A percentile compares a stretch with the other conserved stretches of the same genome.
phyloP scores from a whole-genome alignment of 116 monocot genomes.

The Thalassia testudinum region DNA sequence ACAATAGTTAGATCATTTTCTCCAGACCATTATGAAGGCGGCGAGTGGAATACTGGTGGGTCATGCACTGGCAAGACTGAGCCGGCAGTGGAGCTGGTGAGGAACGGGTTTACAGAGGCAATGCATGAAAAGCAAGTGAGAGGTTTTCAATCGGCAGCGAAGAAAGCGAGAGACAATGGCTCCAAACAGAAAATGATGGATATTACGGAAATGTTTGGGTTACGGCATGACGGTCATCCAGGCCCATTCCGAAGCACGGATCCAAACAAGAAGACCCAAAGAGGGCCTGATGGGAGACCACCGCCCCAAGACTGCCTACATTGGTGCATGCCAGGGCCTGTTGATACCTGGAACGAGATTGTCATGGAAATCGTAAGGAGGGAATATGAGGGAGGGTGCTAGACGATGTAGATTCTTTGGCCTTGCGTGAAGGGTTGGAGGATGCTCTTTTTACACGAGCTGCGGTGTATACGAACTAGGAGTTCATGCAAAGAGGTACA shows the following conservation, averaged over 20 bases:
- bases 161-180: constrained; percentile 11
- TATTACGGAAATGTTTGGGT: constrained; percentile 27
- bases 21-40: constrained; percentile 69
- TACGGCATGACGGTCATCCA: constrained; percentile 36
- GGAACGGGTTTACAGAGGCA: constrained; percentile 41
- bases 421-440: too few species aligned
- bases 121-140: constrained; percentile 58
- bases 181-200: constrained; percentile 47
- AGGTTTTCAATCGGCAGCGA: constrained; percentile 31
- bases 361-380: constrained; percentile 27
- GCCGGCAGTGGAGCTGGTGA: constrained; percentile 29
- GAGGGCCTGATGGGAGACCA: constrained; percentile 22
- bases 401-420: too few species aligned
- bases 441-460: too few species aligned
- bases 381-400: constrained; percentile 10
- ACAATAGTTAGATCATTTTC: constrained; percentile 59
- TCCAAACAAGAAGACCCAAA: constrained; percentile 28
- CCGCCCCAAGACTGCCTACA: constrained; percentile 48
- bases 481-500: too few species aligned
- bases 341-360: constrained; percentile 48
- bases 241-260: constrained; percentile 39
- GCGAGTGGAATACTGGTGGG: constrained; percentile 84
- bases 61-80: constrained; percentile 58
- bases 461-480: too few species aligned
- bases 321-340: constrained; percentile 53